phyloP scores from a whole-genome alignment of 352 stramenopile species.

The Pythium myriotylum region DNA sequence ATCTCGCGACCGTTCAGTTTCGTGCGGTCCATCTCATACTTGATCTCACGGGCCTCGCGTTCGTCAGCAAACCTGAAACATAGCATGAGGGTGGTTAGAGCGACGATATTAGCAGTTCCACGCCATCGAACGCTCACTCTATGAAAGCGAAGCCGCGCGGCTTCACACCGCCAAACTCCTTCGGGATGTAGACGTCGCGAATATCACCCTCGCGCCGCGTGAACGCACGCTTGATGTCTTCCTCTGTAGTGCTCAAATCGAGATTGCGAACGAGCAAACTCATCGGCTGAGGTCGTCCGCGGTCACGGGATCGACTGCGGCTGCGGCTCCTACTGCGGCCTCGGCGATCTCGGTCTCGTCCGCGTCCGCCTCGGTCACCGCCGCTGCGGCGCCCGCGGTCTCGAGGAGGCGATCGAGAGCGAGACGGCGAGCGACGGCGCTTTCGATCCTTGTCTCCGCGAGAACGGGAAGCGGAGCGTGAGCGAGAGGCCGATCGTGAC shows the following conservation, averaged over 20 bases:
- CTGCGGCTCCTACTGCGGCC: slow-evolving; percentile 9
- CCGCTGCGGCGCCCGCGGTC: slow-evolving; percentile 13
- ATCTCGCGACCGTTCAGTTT: slow-evolving; percentile 72
- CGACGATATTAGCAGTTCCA: background rate
- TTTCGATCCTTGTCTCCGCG: slow-evolving; percentile 29
- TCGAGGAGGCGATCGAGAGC: slow-evolving; percentile 15
- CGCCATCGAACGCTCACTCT: slow-evolving; percentile 37
- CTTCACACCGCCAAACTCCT: slow-evolving; percentile 40
- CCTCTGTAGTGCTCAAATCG: slow-evolving; percentile 28
- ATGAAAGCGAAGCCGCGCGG: slow-evolving; percentile 83
- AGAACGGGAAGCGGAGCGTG: slow-evolving; percentile 24
- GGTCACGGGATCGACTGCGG: slow-evolving; percentile 15
- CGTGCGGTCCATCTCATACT: slow-evolving; percentile 75
- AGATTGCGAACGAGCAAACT: slow-evolving; percentile 44
- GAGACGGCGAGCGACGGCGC: slow-evolving; percentile 44
- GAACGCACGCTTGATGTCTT: slow-evolving; percentile 38
- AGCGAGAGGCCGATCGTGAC: slow-evolving; percentile 20
- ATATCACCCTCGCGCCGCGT: slow-evolving; percentile 39
- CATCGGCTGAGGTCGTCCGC: slow-evolving; percentile 25
- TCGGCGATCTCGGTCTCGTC: slow-evolving; percentile 26
- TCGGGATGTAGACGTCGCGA: slow-evolving; percentile 45
- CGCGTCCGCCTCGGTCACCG: slow-evolving; percentile 11
- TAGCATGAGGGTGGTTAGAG: background rate
- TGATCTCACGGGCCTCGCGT: slow-evolving; percentile 65
- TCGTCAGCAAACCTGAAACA: slow-evolving; percentile 50